phyloP scores from a whole-genome alignment of 1,139 yeast genomes.

The Arxiozyma telluris region DNA sequence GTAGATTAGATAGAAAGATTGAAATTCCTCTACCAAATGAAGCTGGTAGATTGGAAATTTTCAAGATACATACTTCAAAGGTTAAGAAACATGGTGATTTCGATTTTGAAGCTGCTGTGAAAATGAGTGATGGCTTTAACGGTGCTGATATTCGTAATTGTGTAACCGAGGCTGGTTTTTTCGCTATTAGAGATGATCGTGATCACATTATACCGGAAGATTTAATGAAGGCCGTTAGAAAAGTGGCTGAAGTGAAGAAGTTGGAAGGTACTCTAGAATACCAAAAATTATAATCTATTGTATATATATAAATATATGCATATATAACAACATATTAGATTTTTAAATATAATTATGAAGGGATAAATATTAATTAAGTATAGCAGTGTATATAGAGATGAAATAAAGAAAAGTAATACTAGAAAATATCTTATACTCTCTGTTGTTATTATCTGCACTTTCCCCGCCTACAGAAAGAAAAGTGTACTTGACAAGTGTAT shows the following conservation, averaged over 20 bases:
- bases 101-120: conserved; percentile 93
- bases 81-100: conserved; percentile 91
- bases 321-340: no score
- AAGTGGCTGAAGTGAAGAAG: conserved; percentile 94
- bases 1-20: conserved; percentile 93
- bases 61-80: conserved; percentile 83
- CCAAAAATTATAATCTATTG: conserved; percentile 55
- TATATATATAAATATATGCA: no score
- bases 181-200: conserved; percentile 95
- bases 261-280: conserved; percentile 94
- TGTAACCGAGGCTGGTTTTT: conserved; percentile 97
- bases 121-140: conserved; percentile 97
- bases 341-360: no score
- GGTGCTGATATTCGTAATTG: conserved; percentile 99
- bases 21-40: conserved; percentile 96
- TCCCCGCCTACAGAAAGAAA: no score
- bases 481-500: no score
- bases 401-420: no score
- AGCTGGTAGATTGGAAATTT: conserved; percentile 88
- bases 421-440: no score
- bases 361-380: no score
- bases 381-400: not conserved
- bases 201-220: conserved; percentile 91
- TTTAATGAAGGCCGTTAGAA: conserved; percentile 94
- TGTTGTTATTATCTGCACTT: no score